Evolutionary conservation across 2,329 filamentous ascomycete genomes (phyloP), one percentile per base, ranked within the genome.

Genomic region (Fusarium chuoi): DNA sequence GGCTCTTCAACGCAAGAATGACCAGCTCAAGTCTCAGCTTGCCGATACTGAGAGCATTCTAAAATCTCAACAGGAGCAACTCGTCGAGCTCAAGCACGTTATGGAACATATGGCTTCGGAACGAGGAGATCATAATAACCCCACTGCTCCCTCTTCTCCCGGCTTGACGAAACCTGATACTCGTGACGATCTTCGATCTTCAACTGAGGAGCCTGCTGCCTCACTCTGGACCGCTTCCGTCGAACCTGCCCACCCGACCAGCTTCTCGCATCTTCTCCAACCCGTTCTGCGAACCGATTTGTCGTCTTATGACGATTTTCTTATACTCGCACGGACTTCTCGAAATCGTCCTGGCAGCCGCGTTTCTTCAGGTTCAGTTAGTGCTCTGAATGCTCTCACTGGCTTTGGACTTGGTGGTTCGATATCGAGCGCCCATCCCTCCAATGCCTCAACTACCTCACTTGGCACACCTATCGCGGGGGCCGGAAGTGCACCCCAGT

Each of bases 11-110:
- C 93, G 93, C 79, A 94, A 94, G 80, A 97, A 96, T 78, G 94
- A 98, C 65, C 94, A 97, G 82, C 88, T 98, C 58, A 93, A 91
- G 78, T 88, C 92, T 33, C 95, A 98, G 82, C 87, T 99, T 60
- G 90, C 90, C 64, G 96, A 99, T 80, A 96, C 94, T 0, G 95
- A 98, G 82, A 88, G 89, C 30, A 88, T 99, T 24, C 89, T 99
- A 69, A 91, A 91, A 65, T 98, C 94, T 2, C 94, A 98, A 78
- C 95, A 98, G 80, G 95, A 98, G 81, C 96, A 99, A 81, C 87
- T 99, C 6, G 89, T 93, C 6, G 94, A 98, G 82, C 89, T 99
- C 72, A 99, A 99, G 83, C 87, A 89, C 26, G 94, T 98, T 72
- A 94, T 99, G 91, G 95, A 98, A 83, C 91, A 92, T 77, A 94